A percentile compares a stretch with the other conserved stretches of the same genome.
These are phyloP conservation scores for Calophaca sinica DNA, from an alignment of 306 rosid genomes.

Conservation along the genomic window DNA sequence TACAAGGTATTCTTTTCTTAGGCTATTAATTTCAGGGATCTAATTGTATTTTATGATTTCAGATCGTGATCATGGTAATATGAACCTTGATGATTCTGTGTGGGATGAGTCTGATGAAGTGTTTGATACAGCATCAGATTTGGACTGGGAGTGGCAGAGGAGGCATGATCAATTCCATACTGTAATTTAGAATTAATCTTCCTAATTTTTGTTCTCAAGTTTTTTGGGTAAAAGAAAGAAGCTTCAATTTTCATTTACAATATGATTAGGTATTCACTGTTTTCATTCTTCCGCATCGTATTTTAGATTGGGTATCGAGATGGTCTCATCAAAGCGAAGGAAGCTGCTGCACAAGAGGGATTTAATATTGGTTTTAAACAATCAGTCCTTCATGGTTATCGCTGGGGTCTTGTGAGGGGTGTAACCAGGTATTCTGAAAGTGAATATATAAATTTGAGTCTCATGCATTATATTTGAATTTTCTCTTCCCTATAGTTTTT, in stretches of 20 bases:
- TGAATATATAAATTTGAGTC: background rate
- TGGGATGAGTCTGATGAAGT: slow-evolving; percentile 64
- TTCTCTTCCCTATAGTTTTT: background rate
- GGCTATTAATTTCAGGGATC: slow-evolving; percentile 26
- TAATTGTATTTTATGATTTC: slow-evolving; percentile 35
- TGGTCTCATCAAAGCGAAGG: slow-evolving; percentile 78
- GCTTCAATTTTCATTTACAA: background rate
- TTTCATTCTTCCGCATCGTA: background rate
- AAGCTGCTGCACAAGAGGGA: slow-evolving; percentile 85
- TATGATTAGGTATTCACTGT: background rate
- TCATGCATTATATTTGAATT: slow-evolving; percentile 5
- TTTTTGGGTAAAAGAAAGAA: background rate
- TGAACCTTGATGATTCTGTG: slow-evolving; percentile 41
- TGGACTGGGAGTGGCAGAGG: slow-evolving; percentile 78
- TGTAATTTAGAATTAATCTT: slow-evolving; percentile 44
- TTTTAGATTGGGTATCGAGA: slow-evolving; percentile 80
- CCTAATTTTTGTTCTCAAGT: background rate
- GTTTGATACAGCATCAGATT: slow-evolving; percentile 54
- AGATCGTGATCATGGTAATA: slow-evolving; percentile 56
- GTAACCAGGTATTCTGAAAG: slow-evolving; percentile 65
- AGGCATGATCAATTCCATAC: slow-evolving; percentile 79
- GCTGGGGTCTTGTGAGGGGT: slow-evolving; percentile 82
- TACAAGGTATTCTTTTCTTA: background rate
- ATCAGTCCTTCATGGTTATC: slow-evolving; percentile 65
- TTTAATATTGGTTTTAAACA: slow-evolving; percentile 77